These are phyloP conservation scores for Triticum dicoccoides DNA, from an alignment of 176 grass and related monocot species.

Conservation along the genomic window DNA sequence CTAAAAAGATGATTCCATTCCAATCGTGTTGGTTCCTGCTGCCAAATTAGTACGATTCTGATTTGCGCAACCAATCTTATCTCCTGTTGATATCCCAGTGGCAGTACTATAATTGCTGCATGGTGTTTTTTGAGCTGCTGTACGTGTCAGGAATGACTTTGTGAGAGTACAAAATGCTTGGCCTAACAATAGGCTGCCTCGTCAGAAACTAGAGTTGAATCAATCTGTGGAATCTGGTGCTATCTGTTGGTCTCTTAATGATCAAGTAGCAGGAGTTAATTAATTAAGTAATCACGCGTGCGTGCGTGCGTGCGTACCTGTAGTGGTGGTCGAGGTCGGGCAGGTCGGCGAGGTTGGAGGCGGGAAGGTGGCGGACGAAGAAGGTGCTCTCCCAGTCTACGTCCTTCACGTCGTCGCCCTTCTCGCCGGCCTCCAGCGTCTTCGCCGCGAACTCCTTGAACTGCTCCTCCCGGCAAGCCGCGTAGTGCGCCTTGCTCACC, in stretches of 20 bases:
- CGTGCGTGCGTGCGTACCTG: constrained; percentile 40
- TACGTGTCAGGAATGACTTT: background rate
- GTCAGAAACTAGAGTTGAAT: background rate
- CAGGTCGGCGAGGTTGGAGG: constrained; percentile 60
- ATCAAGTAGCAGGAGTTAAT: too few species aligned
- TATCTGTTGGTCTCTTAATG: background rate
- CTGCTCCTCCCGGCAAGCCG: constrained; percentile 29
- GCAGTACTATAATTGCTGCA: background rate
- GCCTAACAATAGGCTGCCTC: constrained; percentile 5
- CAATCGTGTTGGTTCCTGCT: background rate
- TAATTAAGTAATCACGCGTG: background rate
- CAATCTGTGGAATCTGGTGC: background rate
- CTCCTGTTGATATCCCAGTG: background rate
- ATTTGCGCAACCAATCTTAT: background rate
- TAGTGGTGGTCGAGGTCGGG: constrained; percentile 71
- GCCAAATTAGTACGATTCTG: background rate
- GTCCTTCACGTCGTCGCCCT: constrained; percentile 36
- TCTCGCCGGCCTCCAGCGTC: constrained; percentile 49
- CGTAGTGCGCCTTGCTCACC: constrained; percentile 80
- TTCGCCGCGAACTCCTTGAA: constrained; percentile 75
- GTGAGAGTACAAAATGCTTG: background rate
- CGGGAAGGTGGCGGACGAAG: constrained; percentile 75
- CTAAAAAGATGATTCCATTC: too few species aligned
- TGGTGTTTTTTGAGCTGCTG: background rate
- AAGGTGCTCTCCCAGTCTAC: constrained; percentile 98